phyloP scores from a whole-genome alignment of 345 rosid genomes.

The Eutrema yunnanense region DNA sequence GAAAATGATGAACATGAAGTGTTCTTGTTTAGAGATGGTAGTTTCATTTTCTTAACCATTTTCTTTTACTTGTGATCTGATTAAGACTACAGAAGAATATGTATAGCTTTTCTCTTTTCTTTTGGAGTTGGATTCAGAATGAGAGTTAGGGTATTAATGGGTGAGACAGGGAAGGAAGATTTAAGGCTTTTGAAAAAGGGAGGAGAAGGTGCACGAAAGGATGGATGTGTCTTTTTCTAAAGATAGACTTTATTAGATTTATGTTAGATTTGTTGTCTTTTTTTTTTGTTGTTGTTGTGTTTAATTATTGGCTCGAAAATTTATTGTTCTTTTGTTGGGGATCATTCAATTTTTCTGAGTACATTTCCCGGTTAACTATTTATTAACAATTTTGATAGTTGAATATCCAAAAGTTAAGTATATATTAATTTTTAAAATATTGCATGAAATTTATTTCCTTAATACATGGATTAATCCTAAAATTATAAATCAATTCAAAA shows the following conservation, averaged over 20 bases:
- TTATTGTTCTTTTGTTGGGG: constrained; percentile 23
- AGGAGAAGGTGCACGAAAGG: background rate
- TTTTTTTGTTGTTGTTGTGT: background rate
- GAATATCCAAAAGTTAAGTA: background rate
- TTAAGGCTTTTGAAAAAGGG: constrained; percentile 18
- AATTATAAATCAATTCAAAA: background rate
- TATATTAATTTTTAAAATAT: background rate
- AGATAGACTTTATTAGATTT: background rate
- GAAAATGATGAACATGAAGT: constrained; percentile 10
- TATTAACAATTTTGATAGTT: background rate
- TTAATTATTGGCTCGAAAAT: constrained; percentile 16
- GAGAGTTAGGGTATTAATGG: background rate
- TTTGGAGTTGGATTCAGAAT: background rate
- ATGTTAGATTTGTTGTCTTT: background rate
- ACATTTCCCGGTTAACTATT: background rate
- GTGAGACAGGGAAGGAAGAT: background rate
- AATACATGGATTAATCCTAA: background rate
- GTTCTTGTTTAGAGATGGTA: constrained; percentile 33
- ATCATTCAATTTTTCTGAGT: constrained; percentile 16
- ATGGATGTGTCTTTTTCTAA: background rate
- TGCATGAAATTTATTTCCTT: background rate
- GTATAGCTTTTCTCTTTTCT: background rate
- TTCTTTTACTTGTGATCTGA: background rate
- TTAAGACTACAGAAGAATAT: constrained; percentile 2
- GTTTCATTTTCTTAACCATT: constrained; percentile 30